These are phyloP conservation scores for Lathyrus tuberosus DNA, from an alignment of 306 rosid genomes.

Conservation along the genomic window DNA sequence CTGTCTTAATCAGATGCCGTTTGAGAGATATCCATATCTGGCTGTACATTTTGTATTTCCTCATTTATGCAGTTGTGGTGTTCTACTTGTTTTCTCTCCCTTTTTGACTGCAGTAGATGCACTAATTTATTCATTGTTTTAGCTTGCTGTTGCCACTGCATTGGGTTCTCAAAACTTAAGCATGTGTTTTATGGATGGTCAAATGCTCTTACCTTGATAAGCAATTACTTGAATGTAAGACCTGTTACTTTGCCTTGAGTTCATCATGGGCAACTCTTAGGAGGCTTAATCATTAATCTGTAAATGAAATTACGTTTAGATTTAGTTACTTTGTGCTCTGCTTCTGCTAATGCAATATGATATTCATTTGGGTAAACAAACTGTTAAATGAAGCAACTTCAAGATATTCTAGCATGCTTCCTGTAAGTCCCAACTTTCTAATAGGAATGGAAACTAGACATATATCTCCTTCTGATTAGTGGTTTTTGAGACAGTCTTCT, in stretches of 20 bases:
- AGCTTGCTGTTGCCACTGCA: background rate
- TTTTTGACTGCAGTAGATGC: background rate
- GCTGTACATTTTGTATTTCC: background rate
- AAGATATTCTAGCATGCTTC: conserved; percentile 3
- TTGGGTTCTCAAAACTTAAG: background rate
- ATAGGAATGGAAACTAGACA: background rate
- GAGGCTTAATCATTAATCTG: conserved; percentile 12
- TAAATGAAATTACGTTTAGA: conserved; percentile 12
- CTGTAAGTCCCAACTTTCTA: conserved; percentile 8
- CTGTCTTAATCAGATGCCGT: background rate
- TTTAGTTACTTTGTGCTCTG: background rate
- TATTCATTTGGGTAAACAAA: conserved; percentile 11
- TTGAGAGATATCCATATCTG: background rate
- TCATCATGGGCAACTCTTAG: background rate
- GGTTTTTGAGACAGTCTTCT: conserved; percentile 3
- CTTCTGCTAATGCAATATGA: conserved; percentile 7
- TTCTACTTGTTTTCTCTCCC: background rate
- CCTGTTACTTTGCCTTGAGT: background rate
- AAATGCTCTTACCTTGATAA: conserved; percentile 9
- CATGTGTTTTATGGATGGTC: conserved; percentile 2
- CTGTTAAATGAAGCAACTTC: background rate
- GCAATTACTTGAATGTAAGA: conserved; percentile 15
- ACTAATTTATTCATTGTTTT: background rate
- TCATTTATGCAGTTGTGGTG: background rate
- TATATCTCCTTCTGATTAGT: background rate